Conservation (phyloP, 371 early-diverging fungal genomes). For the Mortierella sp. region DNA sequence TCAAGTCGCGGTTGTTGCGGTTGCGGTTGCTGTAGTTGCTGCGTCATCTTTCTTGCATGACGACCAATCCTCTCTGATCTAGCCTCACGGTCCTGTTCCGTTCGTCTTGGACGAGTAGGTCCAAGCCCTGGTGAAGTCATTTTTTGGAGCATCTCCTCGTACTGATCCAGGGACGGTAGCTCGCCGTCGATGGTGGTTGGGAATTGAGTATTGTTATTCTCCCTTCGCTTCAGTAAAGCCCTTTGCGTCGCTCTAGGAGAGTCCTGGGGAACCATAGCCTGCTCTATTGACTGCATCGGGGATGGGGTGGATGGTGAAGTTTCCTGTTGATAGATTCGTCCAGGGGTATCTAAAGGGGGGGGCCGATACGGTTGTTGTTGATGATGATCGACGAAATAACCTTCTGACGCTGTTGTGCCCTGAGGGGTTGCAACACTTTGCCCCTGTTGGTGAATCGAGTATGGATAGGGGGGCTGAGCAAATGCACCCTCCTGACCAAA, state of each 20-base stretch:
- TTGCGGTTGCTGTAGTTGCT: constrained; percentile 14
- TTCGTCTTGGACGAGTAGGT: constrained; percentile 13
- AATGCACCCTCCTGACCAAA: constrained; percentile 5
- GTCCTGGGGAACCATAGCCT: constrained; percentile 11
- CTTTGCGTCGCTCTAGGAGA: constrained; percentile 23
- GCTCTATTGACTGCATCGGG: constrained; percentile 29
- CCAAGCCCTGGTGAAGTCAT: constrained; percentile 33
- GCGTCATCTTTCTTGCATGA: constrained; percentile 21
- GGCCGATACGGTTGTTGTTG: constrained; percentile 16
- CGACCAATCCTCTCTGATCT: constrained; percentile 6
- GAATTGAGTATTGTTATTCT: constrained; percentile 8
- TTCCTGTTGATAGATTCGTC: constrained; percentile 20
- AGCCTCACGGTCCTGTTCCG: constrained; percentile 19
- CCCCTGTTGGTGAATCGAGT: constrained; percentile 4
- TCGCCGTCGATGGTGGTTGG: constrained; percentile 1
- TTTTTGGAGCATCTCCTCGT: constrained; percentile 47
- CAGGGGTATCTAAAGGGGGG: constrained; percentile 14
- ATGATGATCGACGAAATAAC: neutral
- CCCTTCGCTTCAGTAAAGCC: constrained; percentile 24
- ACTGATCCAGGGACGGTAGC: constrained; percentile 41
- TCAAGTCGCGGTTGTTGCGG: neutral
- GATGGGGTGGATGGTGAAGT: constrained; percentile 4
- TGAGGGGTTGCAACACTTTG: neutral
- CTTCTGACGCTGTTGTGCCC: neutral
- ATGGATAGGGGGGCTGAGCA: constrained; percentile 6